Evolutionary conservation across 345 rosid species (phyloP).

Genomic region (Populus pruinosa): DNA sequence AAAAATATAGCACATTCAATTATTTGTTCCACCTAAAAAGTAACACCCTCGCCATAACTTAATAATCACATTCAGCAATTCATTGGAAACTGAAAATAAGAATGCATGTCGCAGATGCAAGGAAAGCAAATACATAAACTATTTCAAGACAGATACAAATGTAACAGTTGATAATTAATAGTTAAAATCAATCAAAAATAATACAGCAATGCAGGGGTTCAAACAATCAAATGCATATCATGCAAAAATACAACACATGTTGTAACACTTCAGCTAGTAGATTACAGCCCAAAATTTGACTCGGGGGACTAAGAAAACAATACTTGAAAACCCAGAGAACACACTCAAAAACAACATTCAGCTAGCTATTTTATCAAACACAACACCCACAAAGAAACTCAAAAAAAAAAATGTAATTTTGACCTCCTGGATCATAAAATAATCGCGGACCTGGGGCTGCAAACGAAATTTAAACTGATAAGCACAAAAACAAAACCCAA

Average conservation of each 20-base stretch:
- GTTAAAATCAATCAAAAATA: not conserved
- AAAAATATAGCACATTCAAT: not conserved
- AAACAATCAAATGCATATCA: not conserved
- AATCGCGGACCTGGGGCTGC: not conserved
- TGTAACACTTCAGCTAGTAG: not conserved
- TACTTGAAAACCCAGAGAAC: not conserved
- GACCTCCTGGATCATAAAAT: not conserved
- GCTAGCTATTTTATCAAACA: not conserved
- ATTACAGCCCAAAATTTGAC: not conserved
- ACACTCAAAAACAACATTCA: not conserved
- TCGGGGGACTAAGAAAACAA: not conserved
- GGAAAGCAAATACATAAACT: not conserved
- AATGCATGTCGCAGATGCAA: not conserved
- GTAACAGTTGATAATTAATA: not conserved
- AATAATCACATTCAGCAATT: not conserved
- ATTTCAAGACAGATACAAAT: not conserved
- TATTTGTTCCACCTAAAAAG: not conserved
- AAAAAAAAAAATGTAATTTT: not conserved
- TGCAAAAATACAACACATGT: not conserved
- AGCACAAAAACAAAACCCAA: not conserved
- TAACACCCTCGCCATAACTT: not conserved
- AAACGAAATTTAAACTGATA: slow-evolving; percentile 1
- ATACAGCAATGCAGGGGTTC: not conserved
- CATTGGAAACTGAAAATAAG: not conserved
- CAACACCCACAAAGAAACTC: not conserved